Evolutionary conservation across 2,329 filamentous ascomycete species (phyloP).

Genomic region (Calonectria leucothoes): DNA sequence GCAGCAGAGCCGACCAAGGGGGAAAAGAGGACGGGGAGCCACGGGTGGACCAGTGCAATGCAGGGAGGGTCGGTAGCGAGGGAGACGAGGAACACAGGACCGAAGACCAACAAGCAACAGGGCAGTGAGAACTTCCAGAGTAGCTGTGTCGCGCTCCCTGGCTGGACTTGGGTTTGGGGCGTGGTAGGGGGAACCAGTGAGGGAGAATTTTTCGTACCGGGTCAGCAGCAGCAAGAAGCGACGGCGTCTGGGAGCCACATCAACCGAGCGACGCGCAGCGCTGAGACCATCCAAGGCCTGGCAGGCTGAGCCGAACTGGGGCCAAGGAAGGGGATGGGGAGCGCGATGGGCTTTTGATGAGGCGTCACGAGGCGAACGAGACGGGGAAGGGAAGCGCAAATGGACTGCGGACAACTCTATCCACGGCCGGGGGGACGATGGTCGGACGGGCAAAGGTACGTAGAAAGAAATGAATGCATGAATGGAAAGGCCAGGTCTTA

Average conservation of each 20-base stretch:
- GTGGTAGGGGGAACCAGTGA: slow-evolving; percentile 34
- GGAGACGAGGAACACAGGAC: slow-evolving; percentile 3
- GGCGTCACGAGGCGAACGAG: slow-evolving; percentile 25
- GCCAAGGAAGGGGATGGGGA: slow-evolving; percentile 35
- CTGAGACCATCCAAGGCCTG: slow-evolving; percentile 36
- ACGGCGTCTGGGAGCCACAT: slow-evolving; percentile 23
- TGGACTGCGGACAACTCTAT: slow-evolving; percentile 29
- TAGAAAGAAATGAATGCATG: slow-evolving; percentile 35
- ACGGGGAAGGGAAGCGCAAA: slow-evolving; percentile 19
- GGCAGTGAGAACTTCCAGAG: slow-evolving; percentile 12
- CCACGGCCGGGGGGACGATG: slow-evolving; percentile 25
- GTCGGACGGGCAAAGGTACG: slow-evolving; percentile 25
- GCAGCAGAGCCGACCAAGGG: not conserved
- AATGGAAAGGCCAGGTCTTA: slow-evolving; percentile 44
- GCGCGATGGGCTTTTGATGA: slow-evolving; percentile 22
- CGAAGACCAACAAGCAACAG: slow-evolving; percentile 7
- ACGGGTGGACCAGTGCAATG: slow-evolving; percentile 28
- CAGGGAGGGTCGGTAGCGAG: slow-evolving; percentile 16
- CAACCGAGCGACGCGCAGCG: slow-evolving; percentile 38
- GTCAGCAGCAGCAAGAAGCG: slow-evolving; percentile 16
- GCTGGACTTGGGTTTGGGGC: slow-evolving; percentile 14
- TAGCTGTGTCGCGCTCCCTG: slow-evolving; percentile 9
- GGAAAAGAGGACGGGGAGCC: slow-evolving; percentile 10
- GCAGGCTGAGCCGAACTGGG: slow-evolving; percentile 21
- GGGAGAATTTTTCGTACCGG: slow-evolving; percentile 48